These are phyloP conservation scores for Colletotrichum lentis DNA, from an alignment of 2,329 filamentous ascomycete species.

Conservation along the genomic window DNA sequence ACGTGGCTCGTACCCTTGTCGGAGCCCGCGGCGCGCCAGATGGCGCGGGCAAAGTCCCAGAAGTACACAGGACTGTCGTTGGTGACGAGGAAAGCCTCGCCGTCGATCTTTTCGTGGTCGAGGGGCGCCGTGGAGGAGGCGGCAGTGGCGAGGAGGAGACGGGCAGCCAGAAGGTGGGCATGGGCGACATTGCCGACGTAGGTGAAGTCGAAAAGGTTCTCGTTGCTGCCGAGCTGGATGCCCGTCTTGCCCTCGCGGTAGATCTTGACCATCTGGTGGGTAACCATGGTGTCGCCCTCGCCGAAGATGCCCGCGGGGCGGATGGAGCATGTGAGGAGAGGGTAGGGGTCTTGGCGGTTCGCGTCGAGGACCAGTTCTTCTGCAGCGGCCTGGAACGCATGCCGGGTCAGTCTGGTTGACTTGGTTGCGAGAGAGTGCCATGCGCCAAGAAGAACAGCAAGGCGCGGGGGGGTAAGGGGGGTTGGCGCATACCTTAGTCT, in stretches of 20 bases:
- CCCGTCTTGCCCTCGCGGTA: constrained; percentile 73
- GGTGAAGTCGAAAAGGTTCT: constrained; percentile 71
- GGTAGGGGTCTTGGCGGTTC: constrained; percentile 67
- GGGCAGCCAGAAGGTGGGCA: constrained; percentile 82
- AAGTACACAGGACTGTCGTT: constrained; percentile 91
- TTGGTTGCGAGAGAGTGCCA: not conserved
- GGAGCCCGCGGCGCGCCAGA: constrained; percentile 73
- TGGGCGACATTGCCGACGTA: constrained; percentile 73
- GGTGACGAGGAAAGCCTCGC: constrained; percentile 88
- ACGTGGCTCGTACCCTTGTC: constrained; percentile 61
- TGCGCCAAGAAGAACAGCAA: not conserved
- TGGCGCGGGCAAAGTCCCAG: constrained; percentile 83
- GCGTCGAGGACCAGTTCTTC: constrained; percentile 82
- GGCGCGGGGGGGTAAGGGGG: not conserved
- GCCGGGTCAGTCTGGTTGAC: constrained; percentile 11
- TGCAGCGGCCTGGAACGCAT: constrained; percentile 68
- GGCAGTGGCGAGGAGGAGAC: constrained; percentile 68
- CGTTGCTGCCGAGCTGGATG: constrained; percentile 79
- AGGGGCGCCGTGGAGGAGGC: constrained; percentile 67
- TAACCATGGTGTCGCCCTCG: constrained; percentile 81
- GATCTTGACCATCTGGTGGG: constrained; percentile 77
- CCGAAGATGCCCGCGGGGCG: constrained; percentile 92
- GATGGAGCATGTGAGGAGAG: constrained; percentile 77
- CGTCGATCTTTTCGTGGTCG: constrained; percentile 78
- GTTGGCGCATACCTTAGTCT: constrained; percentile 75